phyloP scores from a whole-genome alignment of 768 basidiomycete species.

The Clavulina sp. region DNA sequence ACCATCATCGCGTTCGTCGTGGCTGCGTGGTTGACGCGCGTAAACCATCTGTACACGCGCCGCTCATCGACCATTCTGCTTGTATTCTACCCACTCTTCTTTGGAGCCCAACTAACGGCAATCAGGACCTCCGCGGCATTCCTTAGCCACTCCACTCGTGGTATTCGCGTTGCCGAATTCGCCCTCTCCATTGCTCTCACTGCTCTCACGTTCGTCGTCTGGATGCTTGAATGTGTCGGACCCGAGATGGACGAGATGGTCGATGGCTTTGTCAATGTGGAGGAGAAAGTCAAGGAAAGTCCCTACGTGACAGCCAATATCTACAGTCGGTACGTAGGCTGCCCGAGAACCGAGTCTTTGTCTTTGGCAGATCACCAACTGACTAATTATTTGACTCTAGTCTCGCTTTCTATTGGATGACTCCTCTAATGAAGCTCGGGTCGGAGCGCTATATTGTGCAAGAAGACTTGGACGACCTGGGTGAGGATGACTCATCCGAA shows the following conservation, averaged over 20 bases:
- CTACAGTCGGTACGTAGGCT: constrained; percentile 37
- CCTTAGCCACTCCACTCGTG: constrained; percentile 13
- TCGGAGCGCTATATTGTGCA: constrained; percentile 53
- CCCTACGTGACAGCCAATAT: constrained; percentile 64
- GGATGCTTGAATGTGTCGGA: constrained; percentile 51
- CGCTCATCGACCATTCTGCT: constrained; percentile 56
- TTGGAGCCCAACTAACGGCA: constrained; percentile 33
- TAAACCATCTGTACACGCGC: constrained; percentile 54
- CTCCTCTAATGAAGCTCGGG: constrained; percentile 48
- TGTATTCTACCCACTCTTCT: constrained; percentile 66
- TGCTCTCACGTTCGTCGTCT: constrained; percentile 30
- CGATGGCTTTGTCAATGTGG: constrained; percentile 16
- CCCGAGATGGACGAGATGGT: constrained; percentile 31
- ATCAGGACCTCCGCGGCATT: constrained; percentile 33
- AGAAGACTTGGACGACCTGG: constrained; percentile 64
- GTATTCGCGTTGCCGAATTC: no score
- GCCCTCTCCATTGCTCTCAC: constrained; percentile 24
- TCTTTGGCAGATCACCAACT: constrained; percentile 13
- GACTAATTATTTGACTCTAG: constrained; percentile 5
- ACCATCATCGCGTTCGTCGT: constrained; percentile 25
- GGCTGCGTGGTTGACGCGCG: constrained; percentile 18
- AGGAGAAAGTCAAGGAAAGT: constrained; percentile 29
- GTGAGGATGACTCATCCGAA: constrained; percentile 48
- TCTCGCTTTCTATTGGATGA: constrained; percentile 73
- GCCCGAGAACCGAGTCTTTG: not conserved